Evolutionary conservation across 306 rosid genomes (phyloP).

Genomic region (Betula pendula): DNA sequence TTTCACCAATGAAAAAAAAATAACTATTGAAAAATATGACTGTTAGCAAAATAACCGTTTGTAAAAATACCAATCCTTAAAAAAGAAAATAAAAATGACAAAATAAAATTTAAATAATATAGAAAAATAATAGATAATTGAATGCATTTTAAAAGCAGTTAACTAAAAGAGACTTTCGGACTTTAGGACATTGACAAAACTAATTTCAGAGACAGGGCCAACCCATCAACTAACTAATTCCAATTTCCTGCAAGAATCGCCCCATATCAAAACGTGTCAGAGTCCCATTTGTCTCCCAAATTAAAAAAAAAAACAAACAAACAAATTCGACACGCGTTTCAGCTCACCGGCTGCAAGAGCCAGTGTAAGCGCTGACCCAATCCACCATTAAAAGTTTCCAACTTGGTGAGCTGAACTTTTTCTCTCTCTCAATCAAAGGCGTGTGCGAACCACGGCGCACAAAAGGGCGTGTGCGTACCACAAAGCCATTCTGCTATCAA

Average conservation of each 20-base stretch:
- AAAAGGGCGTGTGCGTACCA: neutral
- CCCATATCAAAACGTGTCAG: neutral
- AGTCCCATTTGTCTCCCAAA: neutral
- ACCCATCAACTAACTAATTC: too few relatives aligned
- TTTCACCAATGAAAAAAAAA: too few relatives aligned
- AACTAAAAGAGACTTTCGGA: too few relatives aligned
- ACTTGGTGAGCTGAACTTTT: neutral
- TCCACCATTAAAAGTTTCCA: neutral
- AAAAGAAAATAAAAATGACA: too few relatives aligned
- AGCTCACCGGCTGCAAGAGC: neutral
- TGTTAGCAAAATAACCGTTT: too few relatives aligned
- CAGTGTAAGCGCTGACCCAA: neutral
- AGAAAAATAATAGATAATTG: too few relatives aligned
- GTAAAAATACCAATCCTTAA: too few relatives aligned
- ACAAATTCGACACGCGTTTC: neutral
- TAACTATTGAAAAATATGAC: too few relatives aligned
- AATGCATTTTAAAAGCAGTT: too few relatives aligned
- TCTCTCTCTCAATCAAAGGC: neutral
- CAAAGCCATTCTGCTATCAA: neutral
- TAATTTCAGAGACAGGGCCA: too few relatives aligned
- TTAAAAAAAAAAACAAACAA: neutral
- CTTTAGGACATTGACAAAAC: too few relatives aligned
- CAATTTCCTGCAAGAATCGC: neutral
- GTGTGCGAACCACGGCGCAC: neutral
- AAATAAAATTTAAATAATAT: too few relatives aligned